phyloP scores from a whole-genome alignment of 495 filamentous ascomycete species.

The Tirmania nivea region DNA sequence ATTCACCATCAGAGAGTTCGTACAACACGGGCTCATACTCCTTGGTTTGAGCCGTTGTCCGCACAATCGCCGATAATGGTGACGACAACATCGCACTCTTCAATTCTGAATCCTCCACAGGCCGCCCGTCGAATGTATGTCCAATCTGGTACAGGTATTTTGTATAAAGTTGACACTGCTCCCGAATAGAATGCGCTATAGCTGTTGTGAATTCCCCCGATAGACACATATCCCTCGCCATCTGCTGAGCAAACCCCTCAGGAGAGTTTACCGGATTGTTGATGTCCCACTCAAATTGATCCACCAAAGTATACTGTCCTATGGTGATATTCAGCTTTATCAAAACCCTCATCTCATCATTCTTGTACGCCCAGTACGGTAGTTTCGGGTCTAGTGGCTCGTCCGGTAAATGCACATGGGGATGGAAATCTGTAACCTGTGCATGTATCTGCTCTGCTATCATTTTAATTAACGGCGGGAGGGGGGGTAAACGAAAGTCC shows the following conservation, averaged over 20 bases:
- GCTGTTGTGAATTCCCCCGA: conserved; percentile 93
- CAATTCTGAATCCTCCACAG: conserved; percentile 77
- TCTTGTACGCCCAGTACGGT: conserved; percentile 86
- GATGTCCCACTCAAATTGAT: conserved; percentile 98
- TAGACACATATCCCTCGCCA: conserved; percentile 77
- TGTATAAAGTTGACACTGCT: conserved; percentile 84
- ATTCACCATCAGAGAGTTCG: conserved; percentile 73
- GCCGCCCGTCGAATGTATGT: conserved; percentile 85
- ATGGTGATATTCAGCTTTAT: conserved; percentile 97
- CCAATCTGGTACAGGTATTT: conserved; percentile 80
- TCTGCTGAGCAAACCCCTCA: conserved; percentile 74
- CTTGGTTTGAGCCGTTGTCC: conserved; percentile 73
- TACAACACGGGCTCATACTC: conserved; percentile 86
- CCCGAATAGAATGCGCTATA: conserved; percentile 89
- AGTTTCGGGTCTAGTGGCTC: conserved; percentile 74
- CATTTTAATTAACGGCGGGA: conserved; percentile 51
- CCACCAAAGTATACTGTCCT: conserved; percentile 76
- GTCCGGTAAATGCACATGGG: conserved; percentile 71
- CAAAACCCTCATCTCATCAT: conserved; percentile 92
- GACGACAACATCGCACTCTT: conserved; percentile 66
- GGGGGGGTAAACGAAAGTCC: conserved; percentile 60
- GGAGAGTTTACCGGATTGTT: conserved; percentile 84
- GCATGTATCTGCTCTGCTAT: conserved; percentile 64
- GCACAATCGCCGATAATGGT: conserved; percentile 60
- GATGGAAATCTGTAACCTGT: conserved; percentile 80